Evolutionary conservation across 2,329 filamentous ascomycete species (phyloP).

Genomic region (Trichophyton schoenleinii): DNA sequence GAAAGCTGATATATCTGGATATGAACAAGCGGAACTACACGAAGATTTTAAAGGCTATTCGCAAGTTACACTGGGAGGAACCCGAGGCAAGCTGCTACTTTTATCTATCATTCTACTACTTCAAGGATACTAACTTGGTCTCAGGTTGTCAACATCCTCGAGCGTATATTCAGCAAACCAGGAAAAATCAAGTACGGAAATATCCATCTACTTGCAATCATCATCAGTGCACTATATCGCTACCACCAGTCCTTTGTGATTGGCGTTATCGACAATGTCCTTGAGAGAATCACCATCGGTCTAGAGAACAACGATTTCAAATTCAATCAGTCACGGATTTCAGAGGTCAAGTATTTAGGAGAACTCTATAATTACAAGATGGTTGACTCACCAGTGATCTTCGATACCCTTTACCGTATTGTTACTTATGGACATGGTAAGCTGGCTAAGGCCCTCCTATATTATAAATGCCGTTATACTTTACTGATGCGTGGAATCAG

Average conservation of each 20-base stretch:
- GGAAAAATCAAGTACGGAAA: slow-evolving; percentile 97
- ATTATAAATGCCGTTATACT: neutral
- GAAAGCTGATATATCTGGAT: slow-evolving; percentile 84
- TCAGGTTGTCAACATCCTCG: slow-evolving; percentile 58
- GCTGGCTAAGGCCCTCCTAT: neutral
- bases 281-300: slow-evolving; percentile 78
- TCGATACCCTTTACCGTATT: slow-evolving; percentile 89
- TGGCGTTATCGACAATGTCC: slow-evolving; percentile 76
- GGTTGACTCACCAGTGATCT: slow-evolving; percentile 88
- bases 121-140: slow-evolving; percentile 2
- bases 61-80: slow-evolving; percentile 96
- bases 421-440: slow-evolving; percentile 76
- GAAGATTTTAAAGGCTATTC: slow-evolving; percentile 85
- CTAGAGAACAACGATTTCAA: slow-evolving; percentile 96
- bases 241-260: slow-evolving; percentile 89
- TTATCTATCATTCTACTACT: neutral
- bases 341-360: slow-evolving; percentile 90
- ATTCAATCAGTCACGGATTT: slow-evolving; percentile 85
- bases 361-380: slow-evolving; percentile 97
- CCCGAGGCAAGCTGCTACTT: slow-evolving; percentile 45
- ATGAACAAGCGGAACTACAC: slow-evolving; percentile 90
- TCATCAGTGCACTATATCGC: slow-evolving; percentile 75
- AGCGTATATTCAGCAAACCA: slow-evolving; percentile 90
- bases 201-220: slow-evolving; percentile 81
- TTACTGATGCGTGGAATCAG: slow-evolving; percentile 24